Conservation (phyloP, 108 stramenopile species). For the Seminavis robusta region DNA sequence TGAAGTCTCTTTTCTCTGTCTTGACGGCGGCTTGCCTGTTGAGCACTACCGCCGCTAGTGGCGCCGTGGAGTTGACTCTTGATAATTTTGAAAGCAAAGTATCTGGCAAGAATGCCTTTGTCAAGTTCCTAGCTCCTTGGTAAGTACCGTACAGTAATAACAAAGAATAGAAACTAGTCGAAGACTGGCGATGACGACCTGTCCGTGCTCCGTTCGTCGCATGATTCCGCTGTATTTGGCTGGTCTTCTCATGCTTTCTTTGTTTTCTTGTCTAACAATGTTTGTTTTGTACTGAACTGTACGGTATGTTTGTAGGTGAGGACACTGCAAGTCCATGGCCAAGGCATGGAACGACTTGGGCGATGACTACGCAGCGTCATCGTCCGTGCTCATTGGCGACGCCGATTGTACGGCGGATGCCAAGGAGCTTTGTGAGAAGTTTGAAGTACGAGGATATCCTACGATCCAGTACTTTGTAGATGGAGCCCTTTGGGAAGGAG, state of each 20-base stretch:
- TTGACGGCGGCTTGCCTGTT: too few species aligned
- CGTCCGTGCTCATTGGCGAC: constrained; percentile 65
- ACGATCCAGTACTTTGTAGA: constrained; percentile 62
- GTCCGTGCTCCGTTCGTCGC: too few species aligned
- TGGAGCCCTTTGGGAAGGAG: constrained; percentile 42
- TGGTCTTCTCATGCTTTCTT: constrained; percentile 1
- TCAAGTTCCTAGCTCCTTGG: constrained; percentile 52
- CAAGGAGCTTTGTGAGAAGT: constrained; percentile 46
- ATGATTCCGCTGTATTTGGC: too few species aligned
- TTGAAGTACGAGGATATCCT: constrained; percentile 52
- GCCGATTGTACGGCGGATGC: constrained; percentile 61
- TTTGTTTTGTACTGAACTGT: too few species aligned
- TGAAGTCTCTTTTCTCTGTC: too few species aligned
- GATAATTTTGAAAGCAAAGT: constrained; percentile 23
- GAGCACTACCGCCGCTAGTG: constrained; percentile 17
- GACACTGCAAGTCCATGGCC: constrained; percentile 70
- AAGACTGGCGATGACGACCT: too few species aligned
- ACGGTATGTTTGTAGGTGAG: too few species aligned
- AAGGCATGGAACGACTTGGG: constrained; percentile 70
- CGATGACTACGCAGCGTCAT: constrained; percentile 60
- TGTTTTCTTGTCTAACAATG: neutral
- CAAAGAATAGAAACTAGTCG: too few species aligned
- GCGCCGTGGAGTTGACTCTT: constrained; percentile 20
- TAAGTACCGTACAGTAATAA: constrained; percentile 21
- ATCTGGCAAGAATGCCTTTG: constrained; percentile 39